phyloP scores from a whole-genome alignment of 805 yeast species.

The Starmerella khaoyaiensis region DNA sequence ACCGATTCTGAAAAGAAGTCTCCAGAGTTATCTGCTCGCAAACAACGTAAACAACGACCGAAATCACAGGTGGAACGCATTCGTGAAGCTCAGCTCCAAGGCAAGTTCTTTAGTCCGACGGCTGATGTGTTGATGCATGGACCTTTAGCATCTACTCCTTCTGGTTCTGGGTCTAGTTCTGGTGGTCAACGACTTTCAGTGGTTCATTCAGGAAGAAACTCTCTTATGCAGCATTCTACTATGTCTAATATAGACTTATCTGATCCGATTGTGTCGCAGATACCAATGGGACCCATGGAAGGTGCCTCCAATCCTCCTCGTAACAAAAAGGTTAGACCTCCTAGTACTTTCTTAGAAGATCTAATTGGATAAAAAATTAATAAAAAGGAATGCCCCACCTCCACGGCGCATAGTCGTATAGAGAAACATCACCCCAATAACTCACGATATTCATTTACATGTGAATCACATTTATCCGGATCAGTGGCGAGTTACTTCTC shows the following conservation, averaged over 20 bases:
- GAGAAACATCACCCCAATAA: too few species aligned
- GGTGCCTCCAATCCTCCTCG: conserved; percentile 6
- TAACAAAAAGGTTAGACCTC: conserved; percentile 24
- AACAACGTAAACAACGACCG: background rate
- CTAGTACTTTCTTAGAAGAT: conserved; percentile 30
- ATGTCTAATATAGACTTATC: conserved; percentile 9
- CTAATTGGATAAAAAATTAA: conserved; percentile 21
- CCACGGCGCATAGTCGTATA: too few species aligned
- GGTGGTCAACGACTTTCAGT: conserved; percentile 13
- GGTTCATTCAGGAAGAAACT: conserved; percentile 14
- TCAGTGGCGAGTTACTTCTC: too few species aligned
- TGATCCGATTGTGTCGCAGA: background rate
- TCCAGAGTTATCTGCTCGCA: conserved; percentile 9
- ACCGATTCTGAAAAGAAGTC: conserved; percentile 13
- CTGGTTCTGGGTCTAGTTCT: conserved; percentile 5
- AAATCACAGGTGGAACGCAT: conserved; percentile 14
- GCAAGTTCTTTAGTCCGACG: conserved; percentile 62
- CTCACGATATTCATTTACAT: too few species aligned
- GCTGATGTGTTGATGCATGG: conserved; percentile 50
- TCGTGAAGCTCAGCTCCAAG: conserved; percentile 14
- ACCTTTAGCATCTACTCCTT: conserved; percentile 8
- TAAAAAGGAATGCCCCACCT: too few species aligned
- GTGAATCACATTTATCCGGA: too few species aligned
- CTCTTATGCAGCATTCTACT: conserved; percentile 13
- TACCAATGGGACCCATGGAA: background rate